These are phyloP conservation scores for Stephanodiscus minutulus DNA, from an alignment of 108 stramenopile species.

Conservation along the genomic window DNA sequence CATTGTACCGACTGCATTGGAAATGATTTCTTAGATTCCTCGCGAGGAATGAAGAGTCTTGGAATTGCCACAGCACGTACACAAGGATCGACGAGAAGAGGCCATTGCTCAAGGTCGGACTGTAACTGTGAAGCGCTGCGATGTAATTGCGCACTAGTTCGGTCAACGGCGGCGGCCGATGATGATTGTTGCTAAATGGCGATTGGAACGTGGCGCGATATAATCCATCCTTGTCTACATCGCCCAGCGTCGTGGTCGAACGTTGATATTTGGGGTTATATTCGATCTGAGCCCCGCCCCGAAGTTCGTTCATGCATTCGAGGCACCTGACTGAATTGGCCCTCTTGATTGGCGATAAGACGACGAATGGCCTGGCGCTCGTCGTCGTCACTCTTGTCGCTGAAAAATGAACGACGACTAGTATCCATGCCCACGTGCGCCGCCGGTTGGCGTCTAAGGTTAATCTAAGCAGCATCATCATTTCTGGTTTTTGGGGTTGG, in stretches of 20 bases:
- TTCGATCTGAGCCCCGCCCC: constrained; percentile 33
- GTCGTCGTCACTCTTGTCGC: background rate
- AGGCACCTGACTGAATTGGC: background rate
- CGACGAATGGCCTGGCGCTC: constrained; percentile 3
- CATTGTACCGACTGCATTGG: constrained; percentile 55
- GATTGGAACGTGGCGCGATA: constrained; percentile 13
- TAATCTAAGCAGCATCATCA: too few relatives aligned
- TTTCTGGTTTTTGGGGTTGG: too few relatives aligned
- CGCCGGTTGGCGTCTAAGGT: too few relatives aligned
- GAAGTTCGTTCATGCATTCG: constrained; percentile 8
- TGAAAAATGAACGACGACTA: constrained; percentile 3
- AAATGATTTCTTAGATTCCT: constrained; percentile 53
- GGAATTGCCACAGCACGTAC: constrained; percentile 66
- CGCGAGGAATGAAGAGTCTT: constrained; percentile 12
- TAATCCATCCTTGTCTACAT: constrained; percentile 34
- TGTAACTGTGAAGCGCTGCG: constrained; percentile 21
- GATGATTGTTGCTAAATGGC: constrained; percentile 6
- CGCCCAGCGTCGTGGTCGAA: constrained; percentile 32
- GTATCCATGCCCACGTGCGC: background rate
- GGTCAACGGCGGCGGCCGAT: constrained; percentile 36
- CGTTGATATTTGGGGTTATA: constrained; percentile 32
- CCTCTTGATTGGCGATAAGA: background rate
- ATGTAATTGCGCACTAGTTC: constrained; percentile 31
- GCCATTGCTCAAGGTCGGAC: constrained; percentile 45
- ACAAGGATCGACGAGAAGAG: constrained; percentile 35